These are phyloP conservation scores for Phanerochaete carnosa DNA, from an alignment of 768 basidiomycete genomes.

Conservation along the genomic window DNA sequence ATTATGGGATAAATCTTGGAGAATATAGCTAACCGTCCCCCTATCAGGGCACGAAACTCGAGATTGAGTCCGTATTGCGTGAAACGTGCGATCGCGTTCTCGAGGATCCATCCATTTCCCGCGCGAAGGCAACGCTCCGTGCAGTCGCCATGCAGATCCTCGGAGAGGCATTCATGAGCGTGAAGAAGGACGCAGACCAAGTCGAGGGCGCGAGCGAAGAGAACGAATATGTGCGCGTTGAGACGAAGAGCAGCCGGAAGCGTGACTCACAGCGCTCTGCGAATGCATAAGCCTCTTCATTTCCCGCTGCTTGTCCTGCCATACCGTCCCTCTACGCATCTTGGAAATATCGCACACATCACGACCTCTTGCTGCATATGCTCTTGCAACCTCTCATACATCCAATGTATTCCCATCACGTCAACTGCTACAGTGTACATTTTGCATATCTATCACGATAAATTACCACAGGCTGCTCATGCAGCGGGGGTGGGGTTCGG, in stretches of 20 bases:
- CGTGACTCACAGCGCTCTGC: constrained; percentile 25
- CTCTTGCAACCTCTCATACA: neutral
- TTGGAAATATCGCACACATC: neutral
- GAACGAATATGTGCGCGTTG: constrained; percentile 78
- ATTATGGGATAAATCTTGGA: neutral
- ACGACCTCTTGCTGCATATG: neutral
- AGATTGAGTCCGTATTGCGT: constrained; percentile 84
- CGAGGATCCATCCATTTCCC: constrained; percentile 48
- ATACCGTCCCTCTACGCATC: neutral
- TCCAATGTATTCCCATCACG: constrained; percentile 4
- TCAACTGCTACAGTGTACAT: neutral
- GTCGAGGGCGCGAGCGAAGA: constrained; percentile 42
- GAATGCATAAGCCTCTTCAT: neutral
- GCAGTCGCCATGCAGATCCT: constrained; percentile 83
- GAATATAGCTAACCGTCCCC: neutral
- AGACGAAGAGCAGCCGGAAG: constrained; percentile 65
- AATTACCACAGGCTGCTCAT: neutral
- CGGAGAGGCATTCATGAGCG: constrained; percentile 72
- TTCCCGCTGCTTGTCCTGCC: neutral
- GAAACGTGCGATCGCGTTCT: constrained; percentile 86
- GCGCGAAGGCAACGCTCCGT: constrained; percentile 61
- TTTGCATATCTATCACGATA: neutral
- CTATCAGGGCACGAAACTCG: constrained; percentile 80
- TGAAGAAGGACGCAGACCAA: constrained; percentile 53
- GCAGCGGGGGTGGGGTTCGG: neutral